phyloP scores from a whole-genome alignment of 1,284 basidiomycete genomes.

The Gymnopus androsaceus region DNA sequence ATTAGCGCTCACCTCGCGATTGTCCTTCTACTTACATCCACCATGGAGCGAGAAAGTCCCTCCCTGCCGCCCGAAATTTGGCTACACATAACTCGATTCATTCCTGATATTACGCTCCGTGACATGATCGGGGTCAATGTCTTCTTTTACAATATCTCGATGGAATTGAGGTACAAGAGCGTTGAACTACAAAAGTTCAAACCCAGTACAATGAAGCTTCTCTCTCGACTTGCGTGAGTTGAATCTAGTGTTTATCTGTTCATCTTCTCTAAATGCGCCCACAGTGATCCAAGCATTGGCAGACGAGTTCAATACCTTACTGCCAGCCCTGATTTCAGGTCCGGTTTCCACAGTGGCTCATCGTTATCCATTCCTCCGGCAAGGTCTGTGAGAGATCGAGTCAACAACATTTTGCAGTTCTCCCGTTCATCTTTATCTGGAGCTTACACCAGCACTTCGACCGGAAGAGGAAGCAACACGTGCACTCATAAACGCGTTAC shows the following conservation, averaged over 20 bases:
- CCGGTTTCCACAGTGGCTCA: constrained; percentile 9
- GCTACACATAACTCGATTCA: constrained; percentile 36
- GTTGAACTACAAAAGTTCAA: constrained; percentile 28
- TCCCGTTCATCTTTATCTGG: not conserved
- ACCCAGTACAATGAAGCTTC: constrained; percentile 22
- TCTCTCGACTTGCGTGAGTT: constrained; percentile 36
- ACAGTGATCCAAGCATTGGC: constrained; percentile 29
- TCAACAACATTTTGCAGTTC: constrained; percentile 6
- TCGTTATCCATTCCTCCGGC: not conserved
- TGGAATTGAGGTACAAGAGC: constrained; percentile 37
- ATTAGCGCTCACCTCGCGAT: too few relatives aligned
- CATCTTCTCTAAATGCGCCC: not conserved
- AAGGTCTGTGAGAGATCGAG: too few relatives aligned
- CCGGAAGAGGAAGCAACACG: constrained; percentile 17
- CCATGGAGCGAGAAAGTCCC: too few relatives aligned
- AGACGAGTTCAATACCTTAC: constrained; percentile 21
- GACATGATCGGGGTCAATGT: constrained; percentile 37
- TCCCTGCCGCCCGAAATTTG: constrained; percentile 43
- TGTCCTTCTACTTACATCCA: too few relatives aligned
- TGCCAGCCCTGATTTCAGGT: constrained; percentile 16
- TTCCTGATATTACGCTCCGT: constrained; percentile 32
- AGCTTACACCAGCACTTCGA: not conserved
- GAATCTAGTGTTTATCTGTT: not conserved
- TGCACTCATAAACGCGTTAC: constrained; percentile 31
- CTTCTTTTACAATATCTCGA: constrained; percentile 40